A percentile compares a stretch with the other conserved stretches of the same genome.
Conservation (phyloP, 116 monocot species). For the Papilionanthe hybrid region DNA sequence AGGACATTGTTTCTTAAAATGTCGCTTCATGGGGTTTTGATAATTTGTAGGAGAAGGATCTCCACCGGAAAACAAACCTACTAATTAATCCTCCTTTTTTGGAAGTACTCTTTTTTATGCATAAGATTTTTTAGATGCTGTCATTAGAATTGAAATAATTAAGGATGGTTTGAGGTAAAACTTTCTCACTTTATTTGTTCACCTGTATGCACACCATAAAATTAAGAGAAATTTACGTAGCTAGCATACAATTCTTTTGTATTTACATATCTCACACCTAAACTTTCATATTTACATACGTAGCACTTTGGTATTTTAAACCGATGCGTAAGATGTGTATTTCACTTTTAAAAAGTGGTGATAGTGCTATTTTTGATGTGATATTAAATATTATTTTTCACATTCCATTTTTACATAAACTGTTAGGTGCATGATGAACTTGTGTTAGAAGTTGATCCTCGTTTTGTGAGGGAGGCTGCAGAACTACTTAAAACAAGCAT, state of each 20-base stretch:
- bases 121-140: not conserved
- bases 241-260: no score
- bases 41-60: not conserved
- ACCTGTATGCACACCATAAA: not conserved
- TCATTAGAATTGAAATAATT: not conserved
- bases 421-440: constrained; percentile 94
- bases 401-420: not conserved
- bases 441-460: constrained; percentile 84
- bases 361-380: no score
- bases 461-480: constrained; percentile 48
- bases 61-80: not conserved
- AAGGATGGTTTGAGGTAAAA: not conserved
- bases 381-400: not conserved
- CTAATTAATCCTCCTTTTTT: not conserved
- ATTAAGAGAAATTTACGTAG: no score
- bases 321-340: no score
- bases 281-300: no score
- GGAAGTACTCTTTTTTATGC: not conserved
- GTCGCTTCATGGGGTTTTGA: not conserved
- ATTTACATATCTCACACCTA: no score
- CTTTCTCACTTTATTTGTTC: not conserved
- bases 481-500: constrained; percentile 65
- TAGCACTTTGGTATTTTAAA: no score
- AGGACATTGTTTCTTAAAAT: not conserved
- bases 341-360: no score